Evolutionary conservation across 106 monocot species (phyloP).

Genomic region (Dendrobium huoshanense): DNA sequence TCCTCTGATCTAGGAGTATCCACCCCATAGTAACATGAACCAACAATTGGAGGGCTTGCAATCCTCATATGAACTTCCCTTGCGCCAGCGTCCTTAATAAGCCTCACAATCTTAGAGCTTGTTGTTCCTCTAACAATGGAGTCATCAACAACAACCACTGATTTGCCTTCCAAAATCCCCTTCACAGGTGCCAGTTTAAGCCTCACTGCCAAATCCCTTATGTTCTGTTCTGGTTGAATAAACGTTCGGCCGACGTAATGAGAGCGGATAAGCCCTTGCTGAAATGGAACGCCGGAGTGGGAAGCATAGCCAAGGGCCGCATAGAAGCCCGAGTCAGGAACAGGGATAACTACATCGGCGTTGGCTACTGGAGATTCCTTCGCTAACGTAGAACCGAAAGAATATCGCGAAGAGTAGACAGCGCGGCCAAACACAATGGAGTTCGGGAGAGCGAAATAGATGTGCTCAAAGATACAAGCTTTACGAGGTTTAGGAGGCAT

Average conservation of each 20-base stretch:
- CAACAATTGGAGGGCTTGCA: constrained; percentile 76
- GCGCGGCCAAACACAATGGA: constrained; percentile 68
- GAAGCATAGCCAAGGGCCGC: constrained; percentile 75
- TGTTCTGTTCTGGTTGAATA: constrained; percentile 76
- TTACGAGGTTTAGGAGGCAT: constrained; percentile 43
- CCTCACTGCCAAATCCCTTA: constrained; percentile 71
- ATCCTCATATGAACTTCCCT: constrained; percentile 95
- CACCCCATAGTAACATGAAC: constrained; percentile 87
- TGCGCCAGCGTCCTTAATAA: constrained; percentile 66
- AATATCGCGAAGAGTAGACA: constrained; percentile 45
- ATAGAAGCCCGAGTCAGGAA: constrained; percentile 90
- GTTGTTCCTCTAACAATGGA: constrained; percentile 93
- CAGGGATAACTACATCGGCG: constrained; percentile 84
- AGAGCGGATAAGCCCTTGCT: constrained; percentile 76
- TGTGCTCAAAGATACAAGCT: constrained; percentile 86
- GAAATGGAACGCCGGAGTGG: constrained; percentile 58
- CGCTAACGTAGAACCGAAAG: constrained; percentile 66
- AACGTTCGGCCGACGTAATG: constrained; percentile 90
- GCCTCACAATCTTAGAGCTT: constrained; percentile 79
- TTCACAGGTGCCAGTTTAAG: constrained; percentile 76
- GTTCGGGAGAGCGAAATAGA: constrained; percentile 90
- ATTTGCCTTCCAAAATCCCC: constrained; percentile 62
- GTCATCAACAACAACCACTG: constrained; percentile 80
- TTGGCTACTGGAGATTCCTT: constrained; percentile 50
- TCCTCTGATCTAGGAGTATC: constrained; percentile 74